Base-by-base conservation (phyloP, 2,329 filamentous ascomycete species). In the Chlorencoelia australis region DNA sequence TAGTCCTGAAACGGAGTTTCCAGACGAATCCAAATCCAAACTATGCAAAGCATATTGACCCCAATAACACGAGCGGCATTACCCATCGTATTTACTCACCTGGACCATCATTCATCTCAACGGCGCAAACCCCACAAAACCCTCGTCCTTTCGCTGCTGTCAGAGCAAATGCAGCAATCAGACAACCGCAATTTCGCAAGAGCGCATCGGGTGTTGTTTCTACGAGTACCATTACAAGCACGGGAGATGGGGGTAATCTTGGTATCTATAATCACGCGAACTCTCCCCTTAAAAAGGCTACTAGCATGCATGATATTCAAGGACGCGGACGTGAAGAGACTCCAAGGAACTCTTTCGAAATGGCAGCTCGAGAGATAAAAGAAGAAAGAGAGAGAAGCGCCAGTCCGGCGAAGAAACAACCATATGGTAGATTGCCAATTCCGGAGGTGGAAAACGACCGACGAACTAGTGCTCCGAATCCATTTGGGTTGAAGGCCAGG, bases 21-120 rank as follows among this genome's bases (percentile, higher is more conserved):
- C 72, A 75, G 44, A 83, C 82, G 2, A 83, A 87, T 40, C 81
- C 85, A 4, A 95, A 95, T 55, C 79, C 82, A 1, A 85, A 82
- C 55, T 91, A 91, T 54, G 61, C 73, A 20, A 73, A 71, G 41
- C 76, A 86, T 47, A 71, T 86, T 45, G 77, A 88, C 49, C 78
- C 82, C 0, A 77, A 88, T 30, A 66, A 64, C 49, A 50, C 19
- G 43, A 52, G 39, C 37, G 56, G 15, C 31, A 56, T 46, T 19
- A 57, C 54, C 32, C 57, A 47, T 21, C 41, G 51, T 30, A 35
- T 40, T 29, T 25, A 59, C 54, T 44, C 66, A 56, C 27, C 65
- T 11, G 37, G 44, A 11, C 40, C 47, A 29, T 58, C 31, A 59
- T 60, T 59, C 66, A 58, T 39, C 22, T 19, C 21, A 18, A 21